These are phyloP conservation scores for Arthrobotrys sinensis DNA, from an alignment of 2,329 filamentous ascomycete genomes.

Conservation along the genomic window DNA sequence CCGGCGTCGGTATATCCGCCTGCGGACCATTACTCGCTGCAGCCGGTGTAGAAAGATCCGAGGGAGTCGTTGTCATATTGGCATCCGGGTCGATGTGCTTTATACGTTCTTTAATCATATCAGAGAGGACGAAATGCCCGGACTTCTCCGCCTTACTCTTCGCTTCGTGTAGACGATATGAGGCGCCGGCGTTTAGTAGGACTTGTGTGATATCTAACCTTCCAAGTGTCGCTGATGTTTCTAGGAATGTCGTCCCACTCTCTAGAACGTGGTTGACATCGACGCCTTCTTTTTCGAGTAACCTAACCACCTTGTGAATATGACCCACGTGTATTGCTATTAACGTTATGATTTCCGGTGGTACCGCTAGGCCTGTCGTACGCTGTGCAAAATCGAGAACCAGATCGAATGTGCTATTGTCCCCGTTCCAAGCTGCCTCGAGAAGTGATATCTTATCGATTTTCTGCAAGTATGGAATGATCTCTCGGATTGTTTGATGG, in stretches of 20 bases:
- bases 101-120: conserved; percentile 9
- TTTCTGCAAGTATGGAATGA: not conserved
- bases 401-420: conserved; percentile 23
- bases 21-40: not conserved
- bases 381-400: conserved; percentile 8
- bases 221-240: conserved; percentile 27
- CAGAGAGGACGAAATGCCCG: conserved; percentile 6
- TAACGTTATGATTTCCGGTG: not conserved
- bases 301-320: conserved; percentile 24
- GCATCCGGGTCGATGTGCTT: not conserved
- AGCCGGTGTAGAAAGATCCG: conserved; percentile 8
- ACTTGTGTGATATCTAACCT: conserved; percentile 27
- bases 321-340: conserved; percentile 30
- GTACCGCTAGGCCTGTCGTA: not conserved
- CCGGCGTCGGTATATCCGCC: not conserved
- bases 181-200: conserved; percentile 22
- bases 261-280: conserved; percentile 21
- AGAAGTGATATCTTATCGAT: conserved; percentile 3
- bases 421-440: conserved; percentile 32
- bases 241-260: conserved; percentile 18
- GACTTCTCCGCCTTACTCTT: conserved; percentile 3
- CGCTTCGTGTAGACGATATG: conserved; percentile 12
- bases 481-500: not conserved
- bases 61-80: not conserved
- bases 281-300: conserved; percentile 3